Conservation (phyloP, 2,329 filamentous ascomycete genomes). For the Venturia oleaginea region DNA sequence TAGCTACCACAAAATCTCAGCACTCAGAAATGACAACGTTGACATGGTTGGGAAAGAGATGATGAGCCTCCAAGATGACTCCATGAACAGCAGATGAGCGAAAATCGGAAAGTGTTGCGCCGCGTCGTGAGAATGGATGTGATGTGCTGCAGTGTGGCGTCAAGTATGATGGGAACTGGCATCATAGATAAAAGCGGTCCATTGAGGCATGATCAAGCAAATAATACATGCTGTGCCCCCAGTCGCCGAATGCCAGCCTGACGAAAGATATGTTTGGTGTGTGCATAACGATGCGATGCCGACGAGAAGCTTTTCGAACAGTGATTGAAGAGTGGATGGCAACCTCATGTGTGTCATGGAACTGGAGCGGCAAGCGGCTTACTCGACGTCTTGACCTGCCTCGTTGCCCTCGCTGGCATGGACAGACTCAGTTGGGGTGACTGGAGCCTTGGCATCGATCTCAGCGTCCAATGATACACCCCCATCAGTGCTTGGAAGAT, state of each 20-base stretch:
- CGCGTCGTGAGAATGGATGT: not conserved
- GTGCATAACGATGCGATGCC: slow-evolving; percentile 7
- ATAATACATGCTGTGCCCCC: slow-evolving; percentile 9
- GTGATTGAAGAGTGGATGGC: not conserved
- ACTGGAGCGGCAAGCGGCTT: not conserved
- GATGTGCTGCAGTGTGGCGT: slow-evolving; percentile 1
- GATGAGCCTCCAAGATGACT: not conserved
- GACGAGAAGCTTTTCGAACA: not conserved
- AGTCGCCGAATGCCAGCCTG: slow-evolving; percentile 8
- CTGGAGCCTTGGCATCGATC: slow-evolving; percentile 12
- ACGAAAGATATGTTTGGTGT: slow-evolving; percentile 4
- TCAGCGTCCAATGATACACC: slow-evolving; percentile 9
- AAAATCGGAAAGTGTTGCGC: not conserved
- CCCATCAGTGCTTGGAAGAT: slow-evolving; percentile 10
- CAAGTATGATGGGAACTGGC: slow-evolving; percentile 5
- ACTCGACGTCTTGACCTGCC: slow-evolving; percentile 2
- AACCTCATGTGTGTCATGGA: not conserved
- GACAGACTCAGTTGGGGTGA: slow-evolving; percentile 11
- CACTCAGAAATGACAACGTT: not conserved
- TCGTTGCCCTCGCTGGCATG: slow-evolving; percentile 1
- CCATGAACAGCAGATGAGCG: slow-evolving; percentile 4
- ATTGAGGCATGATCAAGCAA: slow-evolving; percentile 8
- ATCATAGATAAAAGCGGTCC: slow-evolving; percentile 2
- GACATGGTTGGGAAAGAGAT: slow-evolving; percentile 2
- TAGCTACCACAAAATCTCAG: slow-evolving; percentile 9